phyloP scores from a whole-genome alignment of 306 rosid genomes.

The Coriaria nepalensis region DNA sequence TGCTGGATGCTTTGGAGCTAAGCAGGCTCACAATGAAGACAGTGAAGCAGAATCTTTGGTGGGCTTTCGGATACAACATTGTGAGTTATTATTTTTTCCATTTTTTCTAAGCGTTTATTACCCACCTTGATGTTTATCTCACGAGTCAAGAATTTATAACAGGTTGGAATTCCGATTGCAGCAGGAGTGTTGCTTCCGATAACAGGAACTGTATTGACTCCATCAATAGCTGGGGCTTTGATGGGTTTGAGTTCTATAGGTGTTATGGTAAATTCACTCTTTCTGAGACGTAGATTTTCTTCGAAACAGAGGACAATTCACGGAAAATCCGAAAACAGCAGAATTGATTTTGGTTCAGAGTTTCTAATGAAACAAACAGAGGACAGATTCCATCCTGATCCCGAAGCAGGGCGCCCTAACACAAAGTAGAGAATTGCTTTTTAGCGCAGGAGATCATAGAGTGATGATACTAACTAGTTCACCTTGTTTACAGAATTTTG shows the following conservation, averaged over 20 bases:
- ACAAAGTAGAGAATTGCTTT: too few species aligned
- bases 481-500: too few species aligned
- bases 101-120: neutral
- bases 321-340: slow-evolving; percentile 15
- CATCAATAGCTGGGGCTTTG: slow-evolving; percentile 94
- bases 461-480: too few species aligned
- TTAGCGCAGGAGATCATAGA: too few species aligned
- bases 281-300: slow-evolving; percentile 60
- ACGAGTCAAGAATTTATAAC: neutral
- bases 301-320: slow-evolving; percentile 36
- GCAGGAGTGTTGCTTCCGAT: slow-evolving; percentile 80
- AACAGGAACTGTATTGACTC: slow-evolving; percentile 77
- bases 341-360: slow-evolving; percentile 19
- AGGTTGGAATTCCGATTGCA: slow-evolving; percentile 97
- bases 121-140: neutral
- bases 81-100: slow-evolving; percentile 38
- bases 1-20: slow-evolving; percentile 93
- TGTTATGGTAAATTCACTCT: slow-evolving; percentile 75
- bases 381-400: slow-evolving; percentile 18
- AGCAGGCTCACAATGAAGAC: slow-evolving; percentile 89
- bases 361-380: slow-evolving; percentile 14
- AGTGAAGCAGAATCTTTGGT: slow-evolving; percentile 91
- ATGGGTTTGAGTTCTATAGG: slow-evolving; percentile 90
- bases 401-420: slow-evolving; percentile 18
- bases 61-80: slow-evolving; percentile 89